Conservation (phyloP, 2,329 filamentous ascomycete genomes). For the Microascus cirrosus region DNA sequence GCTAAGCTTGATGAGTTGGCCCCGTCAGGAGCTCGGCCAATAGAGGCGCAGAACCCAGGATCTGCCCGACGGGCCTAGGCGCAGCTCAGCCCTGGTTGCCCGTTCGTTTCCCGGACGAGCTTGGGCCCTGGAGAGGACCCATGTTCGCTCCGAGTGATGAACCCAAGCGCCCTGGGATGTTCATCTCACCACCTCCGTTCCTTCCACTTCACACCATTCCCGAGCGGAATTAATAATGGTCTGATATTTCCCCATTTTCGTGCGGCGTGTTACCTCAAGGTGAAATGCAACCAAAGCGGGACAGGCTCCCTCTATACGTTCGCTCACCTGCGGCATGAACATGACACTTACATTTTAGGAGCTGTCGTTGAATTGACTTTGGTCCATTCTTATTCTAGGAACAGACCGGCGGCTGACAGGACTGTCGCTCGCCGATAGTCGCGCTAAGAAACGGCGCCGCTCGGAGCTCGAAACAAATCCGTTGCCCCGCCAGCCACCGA, state of each 20-base stretch:
- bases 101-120: conserved; percentile 1
- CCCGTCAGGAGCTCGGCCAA: conserved; percentile 1
- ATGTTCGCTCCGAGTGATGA: neutral
- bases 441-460: too few species aligned
- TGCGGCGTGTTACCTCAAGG: neutral
- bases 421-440: too few species aligned
- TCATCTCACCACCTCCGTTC: conserved; percentile 1
- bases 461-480: too few species aligned
- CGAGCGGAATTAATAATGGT: neutral
- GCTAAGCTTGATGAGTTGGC: conserved; percentile 6
- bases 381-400: neutral
- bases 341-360: neutral
- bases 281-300: neutral
- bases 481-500: neutral
- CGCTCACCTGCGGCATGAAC: neutral
- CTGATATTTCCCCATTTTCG: neutral
- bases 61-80: conserved; percentile 1
- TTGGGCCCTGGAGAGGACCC: too few species aligned
- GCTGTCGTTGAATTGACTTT: neutral
- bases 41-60: neutral
- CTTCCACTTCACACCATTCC: neutral
- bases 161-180: neutral
- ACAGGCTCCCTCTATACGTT: neutral
- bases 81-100: conserved; percentile 1
- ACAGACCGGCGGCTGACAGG: too few species aligned